Percentiles rank a stretch among this genome's conserved stretches.
Conservation (phyloP, 257 asterid genomes). For the Ophiorrhiza pumila region DNA sequence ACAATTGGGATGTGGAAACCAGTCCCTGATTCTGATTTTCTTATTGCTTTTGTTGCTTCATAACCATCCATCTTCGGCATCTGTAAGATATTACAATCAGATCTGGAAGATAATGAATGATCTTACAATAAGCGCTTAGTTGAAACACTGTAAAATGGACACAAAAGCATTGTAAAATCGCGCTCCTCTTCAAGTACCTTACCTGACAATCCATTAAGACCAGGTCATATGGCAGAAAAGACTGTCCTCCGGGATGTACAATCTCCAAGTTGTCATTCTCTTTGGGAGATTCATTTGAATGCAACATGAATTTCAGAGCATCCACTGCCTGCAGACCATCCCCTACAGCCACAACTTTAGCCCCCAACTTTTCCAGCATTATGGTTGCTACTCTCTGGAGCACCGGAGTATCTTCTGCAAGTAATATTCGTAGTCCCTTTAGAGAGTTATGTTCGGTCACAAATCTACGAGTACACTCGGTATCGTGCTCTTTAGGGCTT, state of each 20-base stretch:
- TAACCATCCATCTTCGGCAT: constrained; percentile 99
- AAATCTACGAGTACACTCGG: constrained; percentile 21
- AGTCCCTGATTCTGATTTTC: constrained; percentile 59
- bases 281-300: constrained; percentile 23
- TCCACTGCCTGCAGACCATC: constrained; percentile 82
- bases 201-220: constrained; percentile 96
- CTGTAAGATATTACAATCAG: constrained; percentile 27
- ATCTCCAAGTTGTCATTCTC: constrained; percentile 25
- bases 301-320: constrained; percentile 38
- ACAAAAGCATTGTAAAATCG: neutral
- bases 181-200: constrained; percentile 23
- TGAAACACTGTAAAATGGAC: neutral
- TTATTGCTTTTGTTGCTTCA: constrained; percentile 84
- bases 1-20: constrained; percentile 80
- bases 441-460: constrained; percentile 43
- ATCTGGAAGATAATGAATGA: neutral
- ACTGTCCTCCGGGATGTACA: constrained; percentile 12
- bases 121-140: neutral
- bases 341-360: constrained; percentile 74
- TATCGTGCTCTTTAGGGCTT: constrained; percentile 22
- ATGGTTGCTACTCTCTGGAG: constrained; percentile 92
- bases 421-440: constrained; percentile 63
- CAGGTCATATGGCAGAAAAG: constrained; percentile 55
- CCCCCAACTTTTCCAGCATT: constrained; percentile 91
- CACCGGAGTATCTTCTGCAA: constrained; percentile 85